phyloP scores from a whole-genome alignment of 352 stramenopile genomes.

The Phytophthora nicotianae region DNA sequence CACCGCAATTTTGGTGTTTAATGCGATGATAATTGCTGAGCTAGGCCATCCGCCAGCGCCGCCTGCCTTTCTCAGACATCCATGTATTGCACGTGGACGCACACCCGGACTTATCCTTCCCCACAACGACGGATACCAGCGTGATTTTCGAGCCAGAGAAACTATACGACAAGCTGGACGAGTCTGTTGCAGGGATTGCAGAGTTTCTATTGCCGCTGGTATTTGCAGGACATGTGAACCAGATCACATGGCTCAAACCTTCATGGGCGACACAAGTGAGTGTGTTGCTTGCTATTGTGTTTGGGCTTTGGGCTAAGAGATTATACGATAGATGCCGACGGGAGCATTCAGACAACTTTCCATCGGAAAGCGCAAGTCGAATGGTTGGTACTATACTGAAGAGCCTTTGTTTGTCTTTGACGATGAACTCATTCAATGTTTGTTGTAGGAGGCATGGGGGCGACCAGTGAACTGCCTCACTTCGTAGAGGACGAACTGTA shows the following conservation, averaged over 20 bases:
- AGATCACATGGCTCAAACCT: slow-evolving; percentile 85
- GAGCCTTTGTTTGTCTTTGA: background rate
- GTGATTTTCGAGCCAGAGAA: slow-evolving; percentile 67
- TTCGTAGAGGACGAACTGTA: slow-evolving; percentile 81
- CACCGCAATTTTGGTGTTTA: background rate
- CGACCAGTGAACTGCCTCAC: slow-evolving; percentile 63
- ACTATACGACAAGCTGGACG: slow-evolving; percentile 80
- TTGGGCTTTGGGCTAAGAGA: background rate
- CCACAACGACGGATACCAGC: slow-evolving; percentile 35
- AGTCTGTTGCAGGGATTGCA: slow-evolving; percentile 73
- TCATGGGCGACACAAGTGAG: slow-evolving; percentile 74
- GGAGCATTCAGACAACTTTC: slow-evolving; percentile 39
- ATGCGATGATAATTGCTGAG: slow-evolving; percentile 2
- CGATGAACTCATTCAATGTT: background rate
- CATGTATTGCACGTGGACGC: slow-evolving; percentile 87
- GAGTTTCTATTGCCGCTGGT: slow-evolving; percentile 86
- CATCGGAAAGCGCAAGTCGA: slow-evolving; percentile 44
- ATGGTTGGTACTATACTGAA: slow-evolving; percentile 29
- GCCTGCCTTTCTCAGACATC: slow-evolving; percentile 66
- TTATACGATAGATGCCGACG: slow-evolving; percentile 37
- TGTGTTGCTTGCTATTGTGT: background rate
- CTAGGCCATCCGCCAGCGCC: slow-evolving; percentile 74
- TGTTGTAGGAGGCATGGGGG: slow-evolving; percentile 41
- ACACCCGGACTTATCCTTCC: slow-evolving; percentile 88
- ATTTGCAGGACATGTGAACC: slow-evolving; percentile 76